Evolutionary conservation across 1,139 yeast species (phyloP).

Genomic region (Protomyces macrosporus): DNA sequence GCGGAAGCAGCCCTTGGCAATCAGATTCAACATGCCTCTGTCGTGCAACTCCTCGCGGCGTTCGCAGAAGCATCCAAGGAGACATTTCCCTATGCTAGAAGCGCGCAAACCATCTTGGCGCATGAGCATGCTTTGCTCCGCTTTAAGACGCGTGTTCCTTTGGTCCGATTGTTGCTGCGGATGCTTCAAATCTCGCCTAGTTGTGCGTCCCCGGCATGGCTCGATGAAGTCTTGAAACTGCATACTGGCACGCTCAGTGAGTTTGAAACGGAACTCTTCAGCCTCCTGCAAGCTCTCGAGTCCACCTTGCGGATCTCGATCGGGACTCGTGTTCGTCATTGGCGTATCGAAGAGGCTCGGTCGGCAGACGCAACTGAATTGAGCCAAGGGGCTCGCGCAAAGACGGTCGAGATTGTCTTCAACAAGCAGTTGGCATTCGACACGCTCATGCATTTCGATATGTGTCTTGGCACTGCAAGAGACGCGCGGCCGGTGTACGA

Average conservation of each 20-base stretch:
- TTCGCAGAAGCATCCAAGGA: slow-evolving; percentile 1
- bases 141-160: background rate
- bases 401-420: slow-evolving; percentile 1
- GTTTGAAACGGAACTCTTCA: background rate
- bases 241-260: background rate
- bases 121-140: background rate
- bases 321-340: slow-evolving; percentile 7
- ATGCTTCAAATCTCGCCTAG: background rate
- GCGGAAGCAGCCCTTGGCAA: slow-evolving; percentile 22
- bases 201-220: background rate
- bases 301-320: background rate
- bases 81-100: slow-evolving; percentile 8
- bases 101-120: slow-evolving; percentile 3
- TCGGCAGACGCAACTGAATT: background rate
- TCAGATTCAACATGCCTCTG: slow-evolving; percentile 7
- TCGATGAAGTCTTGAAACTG: slow-evolving; percentile 9
- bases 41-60: background rate
- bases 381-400: background rate
- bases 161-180: background rate
- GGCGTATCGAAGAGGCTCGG: slow-evolving; percentile 7
- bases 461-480: background rate
- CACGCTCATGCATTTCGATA: slow-evolving; percentile 1
- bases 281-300: slow-evolving; percentile 3
- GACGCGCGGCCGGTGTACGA: slow-evolving; percentile 26
- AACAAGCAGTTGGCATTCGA: background rate